A percentile compares a stretch with the other conserved stretches of the same genome.
Conservation (phyloP, 2,329 filamentous ascomycete genomes). For the Phaeophleospora eucalypticola region DNA sequence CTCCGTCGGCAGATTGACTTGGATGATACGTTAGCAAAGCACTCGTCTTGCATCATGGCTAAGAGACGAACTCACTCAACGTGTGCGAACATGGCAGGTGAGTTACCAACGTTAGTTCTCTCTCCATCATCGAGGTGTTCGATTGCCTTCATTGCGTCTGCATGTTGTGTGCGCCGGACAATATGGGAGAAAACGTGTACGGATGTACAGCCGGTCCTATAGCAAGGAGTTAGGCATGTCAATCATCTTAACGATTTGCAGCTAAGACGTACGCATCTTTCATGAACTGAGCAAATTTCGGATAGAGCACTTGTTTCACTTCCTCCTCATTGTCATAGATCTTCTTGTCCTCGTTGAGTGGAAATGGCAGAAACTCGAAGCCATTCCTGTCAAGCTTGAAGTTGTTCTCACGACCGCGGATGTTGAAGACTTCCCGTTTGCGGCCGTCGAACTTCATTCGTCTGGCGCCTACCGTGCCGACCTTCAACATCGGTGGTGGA, state of each 20-base stretch:
- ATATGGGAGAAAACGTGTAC: slow-evolving; percentile 3
- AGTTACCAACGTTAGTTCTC: no score
- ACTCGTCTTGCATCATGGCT: background rate
- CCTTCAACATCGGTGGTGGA: no score
- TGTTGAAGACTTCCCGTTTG: background rate
- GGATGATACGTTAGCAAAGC: background rate
- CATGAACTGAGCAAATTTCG: background rate
- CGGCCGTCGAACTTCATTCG: background rate
- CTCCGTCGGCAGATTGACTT: background rate
- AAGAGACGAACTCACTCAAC: no score
- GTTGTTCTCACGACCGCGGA: background rate
- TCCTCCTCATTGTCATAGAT: background rate
- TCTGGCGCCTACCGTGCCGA: no score
- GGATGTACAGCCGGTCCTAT: background rate
- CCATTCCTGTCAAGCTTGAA: slow-evolving; percentile 3
- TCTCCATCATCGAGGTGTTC: no score
- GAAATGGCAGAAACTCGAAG: background rate
- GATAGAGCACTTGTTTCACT: background rate
- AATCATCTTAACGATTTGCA: no score
- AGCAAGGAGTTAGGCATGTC: no score
- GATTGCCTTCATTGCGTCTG: no score
- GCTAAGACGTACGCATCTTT: background rate
- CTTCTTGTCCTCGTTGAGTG: background rate
- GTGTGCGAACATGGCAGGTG: no score
- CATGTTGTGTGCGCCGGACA: no score